Percentiles rank a stretch among this genome's conserved stretches.
Conservation (phyloP, 768 basidiomycete species). For the Lyophyllum decastes region DNA sequence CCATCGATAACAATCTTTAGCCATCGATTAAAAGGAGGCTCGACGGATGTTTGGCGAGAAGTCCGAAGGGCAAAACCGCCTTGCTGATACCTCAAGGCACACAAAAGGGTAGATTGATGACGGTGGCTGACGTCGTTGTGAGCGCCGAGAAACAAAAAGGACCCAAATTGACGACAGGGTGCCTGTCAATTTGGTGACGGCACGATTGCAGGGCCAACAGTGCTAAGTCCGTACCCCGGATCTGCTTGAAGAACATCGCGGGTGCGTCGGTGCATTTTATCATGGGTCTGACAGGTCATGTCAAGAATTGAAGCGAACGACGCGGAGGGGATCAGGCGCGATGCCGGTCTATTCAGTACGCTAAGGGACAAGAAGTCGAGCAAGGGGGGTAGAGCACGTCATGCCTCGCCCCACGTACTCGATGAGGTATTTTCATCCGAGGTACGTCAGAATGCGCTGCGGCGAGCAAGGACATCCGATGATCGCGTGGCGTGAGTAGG, state of each 20-base stretch:
- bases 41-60: background rate
- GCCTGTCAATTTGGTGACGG: constrained; percentile 3
- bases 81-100: constrained; percentile 2
- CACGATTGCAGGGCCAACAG: background rate
- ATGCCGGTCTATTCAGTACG: background rate
- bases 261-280: background rate
- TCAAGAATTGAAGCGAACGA: background rate
- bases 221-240: background rate
- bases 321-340: background rate
- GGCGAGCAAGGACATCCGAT: constrained; percentile 3
- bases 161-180: background rate
- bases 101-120: background rate
- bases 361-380: background rate
- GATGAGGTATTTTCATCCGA: background rate
- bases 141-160: background rate
- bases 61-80: background rate
- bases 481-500: background rate
- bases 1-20: constrained; percentile 2
- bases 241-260: background rate
- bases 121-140: background rate
- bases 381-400: background rate
- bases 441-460: background rate
- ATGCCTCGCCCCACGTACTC: background rate
- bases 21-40: background rate
- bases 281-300: background rate